Percentiles rank a stretch among this genome's conserved stretches.
phyloP scores from a whole-genome alignment of 2,329 filamentous ascomycete genomes.

The Colletotrichum lupini region DNA sequence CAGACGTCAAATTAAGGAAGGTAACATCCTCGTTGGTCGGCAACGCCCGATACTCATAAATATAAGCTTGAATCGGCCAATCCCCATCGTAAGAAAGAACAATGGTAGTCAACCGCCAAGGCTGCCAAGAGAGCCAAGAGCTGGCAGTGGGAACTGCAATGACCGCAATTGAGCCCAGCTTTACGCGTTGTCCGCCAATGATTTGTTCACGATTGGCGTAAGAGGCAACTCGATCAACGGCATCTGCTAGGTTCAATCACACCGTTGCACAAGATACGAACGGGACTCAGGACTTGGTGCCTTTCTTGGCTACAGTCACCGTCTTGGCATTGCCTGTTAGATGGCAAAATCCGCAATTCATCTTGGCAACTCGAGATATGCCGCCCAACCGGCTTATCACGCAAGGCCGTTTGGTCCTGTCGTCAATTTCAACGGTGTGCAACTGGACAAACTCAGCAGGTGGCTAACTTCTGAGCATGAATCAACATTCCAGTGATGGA shows the following conservation, averaged over 20 bases:
- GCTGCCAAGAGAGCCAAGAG: conserved; percentile 17
- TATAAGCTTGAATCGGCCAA: conserved; percentile 29
- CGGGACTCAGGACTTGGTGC: neutral
- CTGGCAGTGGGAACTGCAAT: conserved; percentile 11
- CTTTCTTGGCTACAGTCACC: conserved; percentile 17
- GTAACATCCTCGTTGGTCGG: conserved; percentile 26
- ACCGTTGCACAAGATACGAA: conserved; percentile 1
- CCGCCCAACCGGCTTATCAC: conserved; percentile 19
- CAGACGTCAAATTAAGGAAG: conserved; percentile 27
- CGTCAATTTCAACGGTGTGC: conserved; percentile 11
- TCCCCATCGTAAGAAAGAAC: neutral
- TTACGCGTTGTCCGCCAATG: conserved; percentile 15
- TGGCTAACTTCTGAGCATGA: neutral
- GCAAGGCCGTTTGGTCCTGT: conserved; percentile 9
- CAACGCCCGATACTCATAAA: conserved; percentile 18
- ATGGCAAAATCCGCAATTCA: conserved; percentile 28
- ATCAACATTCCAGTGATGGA: neutral
- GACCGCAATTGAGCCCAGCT: conserved; percentile 1
- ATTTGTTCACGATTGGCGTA: conserved; percentile 2
- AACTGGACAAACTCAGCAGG: conserved; percentile 20
- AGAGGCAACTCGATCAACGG: conserved; percentile 27
- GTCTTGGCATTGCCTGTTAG: conserved; percentile 28
- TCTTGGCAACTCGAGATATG: conserved; percentile 22
- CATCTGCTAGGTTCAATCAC: conserved; percentile 2
- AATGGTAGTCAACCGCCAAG: neutral